Base-by-base conservation (phyloP, 345 rosid species). In the Euphorbia peplus region DNA sequence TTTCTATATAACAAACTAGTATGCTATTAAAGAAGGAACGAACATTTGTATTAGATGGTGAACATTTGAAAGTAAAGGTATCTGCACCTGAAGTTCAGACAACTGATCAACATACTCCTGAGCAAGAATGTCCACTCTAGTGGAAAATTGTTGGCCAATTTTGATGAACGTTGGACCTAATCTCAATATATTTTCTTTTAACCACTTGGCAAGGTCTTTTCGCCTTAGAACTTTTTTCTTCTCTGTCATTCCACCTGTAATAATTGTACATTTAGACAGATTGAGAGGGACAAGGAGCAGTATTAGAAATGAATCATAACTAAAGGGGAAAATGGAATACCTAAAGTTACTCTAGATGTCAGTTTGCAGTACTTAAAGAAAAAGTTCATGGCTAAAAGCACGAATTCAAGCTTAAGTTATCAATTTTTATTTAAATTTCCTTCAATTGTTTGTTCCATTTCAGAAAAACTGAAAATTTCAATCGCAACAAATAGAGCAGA, bases 161-260 rank as follows among this genome's bases (percentile, higher is more conserved):
- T 95, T 95, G 71, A 95, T 95, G 82, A 95, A 95, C 6, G 99
- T 95, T 44, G 97, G 99, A 65, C 99, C 99, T 69, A 95, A 75
- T 83, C 92, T 89, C 82, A 91, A 84, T 44, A 95, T 88, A 68
- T 71, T 90, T 70, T 95, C 99, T 69, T 95, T 95, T 62, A 95
- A 85, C 97, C 97, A 95, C 82, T 88, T 91, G 35, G 96, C 99
- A 18, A 95, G 84, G 57, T 79, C 51, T 87, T 88, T 95, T 67
- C 93, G 80, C 80, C 84, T 86, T 51, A 72, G 2, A 42, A 80
- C 81, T 73, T 88, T 88, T 62, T 91, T 91, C 86, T 83, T 82
- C 80, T 89, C 92, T 0, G 89, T 91, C 92, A 95, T 83, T 70
- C 97, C 99, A 51, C 97, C 99, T 95, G 87, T 70, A 71, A 44